phyloP scores from a whole-genome alignment of 768 basidiomycete genomes.

The Phylloporus sp. region DNA sequence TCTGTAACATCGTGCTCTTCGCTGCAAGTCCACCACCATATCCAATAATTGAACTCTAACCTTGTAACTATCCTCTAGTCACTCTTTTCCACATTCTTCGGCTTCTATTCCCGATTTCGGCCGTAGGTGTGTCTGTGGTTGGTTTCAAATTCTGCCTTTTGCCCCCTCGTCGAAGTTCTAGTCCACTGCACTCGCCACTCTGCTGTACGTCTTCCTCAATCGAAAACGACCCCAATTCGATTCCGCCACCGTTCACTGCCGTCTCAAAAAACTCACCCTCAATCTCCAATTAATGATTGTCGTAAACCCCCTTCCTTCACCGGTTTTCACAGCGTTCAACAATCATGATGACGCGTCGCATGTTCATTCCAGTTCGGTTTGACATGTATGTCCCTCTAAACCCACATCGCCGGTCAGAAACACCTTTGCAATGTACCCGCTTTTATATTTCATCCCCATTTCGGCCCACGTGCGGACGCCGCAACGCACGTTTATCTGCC shows the following conservation, averaged over 20 bases:
- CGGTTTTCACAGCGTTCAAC: conserved; percentile 15
- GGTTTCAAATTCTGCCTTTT: conserved; percentile 9
- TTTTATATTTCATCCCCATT: background rate
- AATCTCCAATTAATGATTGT: conserved; percentile 16
- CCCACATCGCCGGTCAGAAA: conserved; percentile 13
- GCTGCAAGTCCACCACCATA: conserved; percentile 18
- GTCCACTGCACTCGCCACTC: background rate
- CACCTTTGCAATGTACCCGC: background rate
- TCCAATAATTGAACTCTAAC: conserved; percentile 26
- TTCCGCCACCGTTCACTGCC: conserved; percentile 1
- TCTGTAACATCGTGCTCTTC: conserved; percentile 9
- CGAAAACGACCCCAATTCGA: conserved; percentile 10
- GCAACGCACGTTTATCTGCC: background rate
- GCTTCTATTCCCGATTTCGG: conserved; percentile 1
- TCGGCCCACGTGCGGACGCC: conserved; percentile 10
- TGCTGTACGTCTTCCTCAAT: conserved; percentile 1
- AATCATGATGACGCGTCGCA: conserved; percentile 2
- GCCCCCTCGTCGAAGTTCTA: background rate
- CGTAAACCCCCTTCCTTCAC: conserved; percentile 16
- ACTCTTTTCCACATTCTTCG: conserved; percentile 5
- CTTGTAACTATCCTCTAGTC: background rate
- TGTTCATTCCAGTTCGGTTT: conserved; percentile 6
- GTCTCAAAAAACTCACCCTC: conserved; percentile 8
- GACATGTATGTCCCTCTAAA: too few species aligned
- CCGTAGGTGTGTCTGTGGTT: background rate